Conservation (phyloP, 176 grass and related monocot genomes). For the Canna indica region DNA sequence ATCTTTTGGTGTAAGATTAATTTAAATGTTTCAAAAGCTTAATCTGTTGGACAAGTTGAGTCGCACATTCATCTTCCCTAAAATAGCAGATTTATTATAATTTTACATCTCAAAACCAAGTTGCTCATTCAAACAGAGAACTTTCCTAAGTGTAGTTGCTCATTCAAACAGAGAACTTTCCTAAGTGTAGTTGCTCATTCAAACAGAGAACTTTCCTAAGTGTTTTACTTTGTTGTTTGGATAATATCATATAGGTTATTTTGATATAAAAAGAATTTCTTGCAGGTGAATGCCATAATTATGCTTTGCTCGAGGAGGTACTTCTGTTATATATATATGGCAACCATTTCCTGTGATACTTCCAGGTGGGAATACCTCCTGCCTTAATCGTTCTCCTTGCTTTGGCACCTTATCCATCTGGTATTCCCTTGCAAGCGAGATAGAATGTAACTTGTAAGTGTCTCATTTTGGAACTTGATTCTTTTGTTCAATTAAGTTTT, state of each 20-base stretch:
- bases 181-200: too few species aligned
- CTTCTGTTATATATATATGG: not conserved
- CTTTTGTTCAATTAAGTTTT: not conserved
- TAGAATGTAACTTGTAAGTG: not conserved
- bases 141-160: too few species aligned
- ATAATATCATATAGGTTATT: not conserved
- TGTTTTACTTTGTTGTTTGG: not conserved
- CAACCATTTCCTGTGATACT: not conserved
- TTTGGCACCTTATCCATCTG: not conserved
- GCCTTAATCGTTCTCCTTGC: not conserved
- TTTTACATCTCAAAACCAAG: too few species aligned
- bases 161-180: too few species aligned
- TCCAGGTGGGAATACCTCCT: not conserved
- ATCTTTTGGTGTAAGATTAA: too few species aligned
- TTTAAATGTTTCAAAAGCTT: too few species aligned
- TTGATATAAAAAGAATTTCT: not conserved
- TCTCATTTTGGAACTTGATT: constrained; percentile 5
- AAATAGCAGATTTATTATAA: too few species aligned
- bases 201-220: too few species aligned
- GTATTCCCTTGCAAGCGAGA: not conserved
- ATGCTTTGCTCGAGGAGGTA: not conserved
- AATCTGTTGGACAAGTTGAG: too few species aligned
- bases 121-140: too few species aligned
- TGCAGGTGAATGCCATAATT: not conserved
- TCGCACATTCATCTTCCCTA: too few species aligned